Base-by-base conservation (phyloP, 495 filamentous ascomycete genomes). In the Neurospora sp. region DNA sequence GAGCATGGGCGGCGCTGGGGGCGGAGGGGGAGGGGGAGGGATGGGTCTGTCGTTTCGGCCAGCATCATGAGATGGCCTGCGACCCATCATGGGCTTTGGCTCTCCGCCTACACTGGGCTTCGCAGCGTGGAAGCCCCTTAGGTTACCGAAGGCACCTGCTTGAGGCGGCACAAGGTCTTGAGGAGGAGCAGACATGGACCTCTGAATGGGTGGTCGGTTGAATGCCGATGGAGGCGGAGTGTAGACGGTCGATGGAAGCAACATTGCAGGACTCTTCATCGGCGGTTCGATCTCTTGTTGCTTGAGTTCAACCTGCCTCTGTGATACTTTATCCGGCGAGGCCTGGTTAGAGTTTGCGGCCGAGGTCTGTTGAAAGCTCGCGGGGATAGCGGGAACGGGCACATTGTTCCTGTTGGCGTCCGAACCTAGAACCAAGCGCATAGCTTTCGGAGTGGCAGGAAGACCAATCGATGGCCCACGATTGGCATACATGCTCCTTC, bases 361-460 rank as follows among this genome's bases (percentile, higher is more conserved):
- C 38, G 78, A 83, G 35, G 81, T 74, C 62, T 77, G 76, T 54
- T 79, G 73, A 72, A 85, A 86, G 18, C 83, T 85, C 20, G 88
- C 83, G 6, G 92, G 91, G 8, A 95, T 86, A 10, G 87, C 85
- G 3, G 93, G 92, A 3, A 94, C 89, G 14, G 88, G 86, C 38
- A 90, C 90, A 62, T 88, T 88, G 62, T 82, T 81, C 72, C 82
- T 84, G 72, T 84, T 82, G 60, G 87, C 83, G 49, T 90, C 86
- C 0, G 86, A 85, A 75, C 90, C 87, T 75, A 94, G 90, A 69
- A 91, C 90, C 4, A 94, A 90, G 37, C 91, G 88, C 93, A 96
- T 96, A 3, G 93, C 93, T 82, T 91, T 87, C 27, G 94, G 93
- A 8, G 93, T 96, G 5, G 93, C 92, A 54, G 94, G 93, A 2